A percentile compares a stretch with the other conserved stretches of the same genome.
Conservation (phyloP, 2,329 filamentous ascomycete genomes). For the Colletotrichum tanaceti region DNA sequence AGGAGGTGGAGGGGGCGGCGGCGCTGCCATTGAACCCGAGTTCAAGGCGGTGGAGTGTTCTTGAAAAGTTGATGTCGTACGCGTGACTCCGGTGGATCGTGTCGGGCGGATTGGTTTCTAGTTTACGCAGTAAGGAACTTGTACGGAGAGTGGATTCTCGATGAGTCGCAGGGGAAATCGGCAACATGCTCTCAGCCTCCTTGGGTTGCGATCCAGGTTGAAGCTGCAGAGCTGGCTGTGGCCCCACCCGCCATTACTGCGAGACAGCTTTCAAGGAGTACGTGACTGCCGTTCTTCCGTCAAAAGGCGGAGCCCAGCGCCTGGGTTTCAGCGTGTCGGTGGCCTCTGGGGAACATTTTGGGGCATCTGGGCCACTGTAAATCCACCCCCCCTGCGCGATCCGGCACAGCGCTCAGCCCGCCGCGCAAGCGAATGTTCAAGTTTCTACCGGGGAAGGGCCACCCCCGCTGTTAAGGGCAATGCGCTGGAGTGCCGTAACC, state of each 20-base stretch:
- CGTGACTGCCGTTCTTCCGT: slow-evolving; percentile 15
- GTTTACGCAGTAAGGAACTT: background rate
- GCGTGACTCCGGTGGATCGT: background rate
- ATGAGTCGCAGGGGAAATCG: slow-evolving; percentile 5
- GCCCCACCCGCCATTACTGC: background rate
- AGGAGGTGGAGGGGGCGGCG: slow-evolving; percentile 53
- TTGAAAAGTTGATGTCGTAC: background rate
- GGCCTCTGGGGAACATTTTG: background rate
- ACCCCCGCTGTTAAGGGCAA: slow-evolving; percentile 7
- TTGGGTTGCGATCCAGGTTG: background rate
- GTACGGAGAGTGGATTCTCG: background rate
- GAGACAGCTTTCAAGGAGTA: too few species aligned
- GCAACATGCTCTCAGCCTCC: background rate
- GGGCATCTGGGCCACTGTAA: slow-evolving; percentile 20
- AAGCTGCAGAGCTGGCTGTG: slow-evolving; percentile 1
- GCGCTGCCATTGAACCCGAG: slow-evolving; percentile 46
- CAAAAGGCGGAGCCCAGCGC: slow-evolving; percentile 15
- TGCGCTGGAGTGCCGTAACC: slow-evolving; percentile 2
- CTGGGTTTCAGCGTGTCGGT: slow-evolving; percentile 25
- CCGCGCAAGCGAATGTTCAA: slow-evolving; percentile 18
- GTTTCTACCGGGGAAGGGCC: slow-evolving; percentile 8
- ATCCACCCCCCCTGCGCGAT: slow-evolving; percentile 20
- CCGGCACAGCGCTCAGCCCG: slow-evolving; percentile 34
- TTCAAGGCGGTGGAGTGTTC: background rate
- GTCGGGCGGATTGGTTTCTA: background rate